These are phyloP conservation scores for Luvunga scandens DNA, from an alignment of 345 rosid genomes.

Conservation along the genomic window DNA sequence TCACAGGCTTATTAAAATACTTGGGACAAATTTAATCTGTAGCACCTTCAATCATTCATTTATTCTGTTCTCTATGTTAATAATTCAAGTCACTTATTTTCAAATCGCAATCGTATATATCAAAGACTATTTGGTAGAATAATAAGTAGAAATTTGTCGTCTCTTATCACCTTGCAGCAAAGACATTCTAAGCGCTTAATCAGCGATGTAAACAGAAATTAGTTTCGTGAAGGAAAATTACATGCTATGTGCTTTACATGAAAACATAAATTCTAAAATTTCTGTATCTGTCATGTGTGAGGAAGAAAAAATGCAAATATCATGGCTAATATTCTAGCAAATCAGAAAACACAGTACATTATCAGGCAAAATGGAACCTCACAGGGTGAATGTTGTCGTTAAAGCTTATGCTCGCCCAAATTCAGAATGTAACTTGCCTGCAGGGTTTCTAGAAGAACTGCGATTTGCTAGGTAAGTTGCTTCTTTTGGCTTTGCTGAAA, in stretches of 20 bases:
- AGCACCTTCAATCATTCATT: not conserved
- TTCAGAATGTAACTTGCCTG: not conserved
- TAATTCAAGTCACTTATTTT: not conserved
- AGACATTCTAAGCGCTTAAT: not conserved
- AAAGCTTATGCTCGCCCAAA: not conserved
- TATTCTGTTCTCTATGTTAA: not conserved
- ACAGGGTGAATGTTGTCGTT: not conserved
- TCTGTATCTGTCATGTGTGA: not conserved
- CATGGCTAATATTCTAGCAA: not conserved
- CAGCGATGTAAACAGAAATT: not conserved
- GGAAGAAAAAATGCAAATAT: not conserved
- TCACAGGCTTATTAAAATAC: not conserved
- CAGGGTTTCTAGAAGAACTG: not conserved
- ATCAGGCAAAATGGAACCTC: not conserved
- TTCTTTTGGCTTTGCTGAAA: not conserved
- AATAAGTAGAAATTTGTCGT: not conserved
- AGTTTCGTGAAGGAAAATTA: not conserved
- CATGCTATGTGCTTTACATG: constrained; percentile 1
- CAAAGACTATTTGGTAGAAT: not conserved
- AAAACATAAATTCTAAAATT: not conserved
- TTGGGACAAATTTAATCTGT: not conserved
- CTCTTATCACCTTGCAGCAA: not conserved
- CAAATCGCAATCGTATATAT: not conserved
- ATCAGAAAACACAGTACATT: not conserved
- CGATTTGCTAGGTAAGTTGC: not conserved